These are phyloP conservation scores for Dryas octopetala DNA, from an alignment of 306 rosid genomes.

Conservation along the genomic window DNA sequence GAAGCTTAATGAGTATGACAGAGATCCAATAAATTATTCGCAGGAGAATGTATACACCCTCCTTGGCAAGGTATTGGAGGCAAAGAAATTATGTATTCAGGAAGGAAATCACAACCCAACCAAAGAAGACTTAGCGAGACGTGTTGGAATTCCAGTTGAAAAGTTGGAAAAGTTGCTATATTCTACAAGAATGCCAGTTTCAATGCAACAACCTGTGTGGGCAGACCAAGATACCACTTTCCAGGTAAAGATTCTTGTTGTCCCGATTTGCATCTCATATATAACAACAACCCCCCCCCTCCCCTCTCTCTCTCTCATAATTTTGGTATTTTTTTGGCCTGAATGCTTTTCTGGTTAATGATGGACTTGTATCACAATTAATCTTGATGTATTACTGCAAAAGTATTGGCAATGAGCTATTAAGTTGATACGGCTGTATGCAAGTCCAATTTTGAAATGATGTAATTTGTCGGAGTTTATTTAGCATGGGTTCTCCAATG, in stretches of 20 bases:
- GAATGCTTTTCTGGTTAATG: not conserved
- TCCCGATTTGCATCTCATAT: constrained; percentile 5
- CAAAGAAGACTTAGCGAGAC: constrained; percentile 72
- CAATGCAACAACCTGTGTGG: constrained; percentile 86
- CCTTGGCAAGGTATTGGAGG: constrained; percentile 69
- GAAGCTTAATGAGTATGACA: not conserved
- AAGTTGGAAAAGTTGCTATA: constrained; percentile 61
- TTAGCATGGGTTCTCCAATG: constrained; percentile 1
- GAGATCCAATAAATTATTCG: constrained; percentile 21
- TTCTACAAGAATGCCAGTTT: constrained; percentile 68
- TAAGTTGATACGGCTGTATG: not conserved
- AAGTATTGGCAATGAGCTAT: not conserved
- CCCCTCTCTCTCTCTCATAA: not conserved
- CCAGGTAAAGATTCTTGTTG: constrained; percentile 59
- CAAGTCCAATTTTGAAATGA: not conserved
- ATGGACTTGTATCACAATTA: not conserved
- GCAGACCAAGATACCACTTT: constrained; percentile 74
- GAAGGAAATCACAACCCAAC: constrained; percentile 70
- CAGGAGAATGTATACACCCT: constrained; percentile 77
- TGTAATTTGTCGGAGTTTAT: not conserved
- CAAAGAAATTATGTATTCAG: constrained; percentile 60
- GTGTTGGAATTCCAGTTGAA: constrained; percentile 67
- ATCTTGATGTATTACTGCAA: not conserved
- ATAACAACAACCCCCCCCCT: constrained; percentile 10
- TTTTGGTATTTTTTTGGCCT: not conserved